These are phyloP conservation scores for Corylus americana DNA, from an alignment of 306 rosid species.

Conservation along the genomic window DNA sequence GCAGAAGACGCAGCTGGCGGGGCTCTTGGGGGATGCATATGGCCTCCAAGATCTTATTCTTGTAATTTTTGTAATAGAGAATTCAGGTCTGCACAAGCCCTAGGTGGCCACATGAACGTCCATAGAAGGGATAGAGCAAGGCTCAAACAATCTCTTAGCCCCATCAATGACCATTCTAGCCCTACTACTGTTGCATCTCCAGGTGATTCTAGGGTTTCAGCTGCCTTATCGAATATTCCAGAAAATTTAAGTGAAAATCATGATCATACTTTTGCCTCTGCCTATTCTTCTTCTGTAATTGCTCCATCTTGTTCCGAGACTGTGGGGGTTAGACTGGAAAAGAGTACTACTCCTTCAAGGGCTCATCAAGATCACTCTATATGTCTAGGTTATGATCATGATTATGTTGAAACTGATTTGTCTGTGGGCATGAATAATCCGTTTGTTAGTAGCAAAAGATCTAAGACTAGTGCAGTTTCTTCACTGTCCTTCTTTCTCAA, in stretches of 20 bases:
- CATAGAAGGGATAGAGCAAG: constrained; percentile 87
- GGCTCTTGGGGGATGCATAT: constrained; percentile 54
- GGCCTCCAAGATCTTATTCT: constrained; percentile 91
- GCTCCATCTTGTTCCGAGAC: constrained; percentile 1
- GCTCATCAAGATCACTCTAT: constrained; percentile 16
- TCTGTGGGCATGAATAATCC: constrained; percentile 51
- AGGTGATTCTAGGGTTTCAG: constrained; percentile 27
- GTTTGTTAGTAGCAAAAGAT: constrained; percentile 46
- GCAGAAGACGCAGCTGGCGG: constrained; percentile 66
- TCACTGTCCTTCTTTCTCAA: constrained; percentile 37
- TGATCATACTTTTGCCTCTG: constrained; percentile 23
- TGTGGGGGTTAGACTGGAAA: constrained; percentile 17
- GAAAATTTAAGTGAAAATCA: constrained; percentile 25
- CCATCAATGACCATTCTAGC: constrained; percentile 23
- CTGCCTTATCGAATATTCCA: neutral
- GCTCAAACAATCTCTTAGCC: constrained; percentile 57
- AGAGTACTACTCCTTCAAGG: constrained; percentile 6
- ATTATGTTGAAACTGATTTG: constrained; percentile 57
- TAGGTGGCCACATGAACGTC: constrained; percentile 97
- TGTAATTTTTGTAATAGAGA: constrained; percentile 80
- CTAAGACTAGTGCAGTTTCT: constrained; percentile 34
- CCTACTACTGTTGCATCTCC: constrained; percentile 9
- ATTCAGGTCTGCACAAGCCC: constrained; percentile 95
- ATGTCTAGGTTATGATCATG: constrained; percentile 23
- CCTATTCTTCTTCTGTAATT: constrained; percentile 17